Conservation (phyloP, 2,329 filamentous ascomycete genomes). For the Claviceps humidiphila region DNA sequence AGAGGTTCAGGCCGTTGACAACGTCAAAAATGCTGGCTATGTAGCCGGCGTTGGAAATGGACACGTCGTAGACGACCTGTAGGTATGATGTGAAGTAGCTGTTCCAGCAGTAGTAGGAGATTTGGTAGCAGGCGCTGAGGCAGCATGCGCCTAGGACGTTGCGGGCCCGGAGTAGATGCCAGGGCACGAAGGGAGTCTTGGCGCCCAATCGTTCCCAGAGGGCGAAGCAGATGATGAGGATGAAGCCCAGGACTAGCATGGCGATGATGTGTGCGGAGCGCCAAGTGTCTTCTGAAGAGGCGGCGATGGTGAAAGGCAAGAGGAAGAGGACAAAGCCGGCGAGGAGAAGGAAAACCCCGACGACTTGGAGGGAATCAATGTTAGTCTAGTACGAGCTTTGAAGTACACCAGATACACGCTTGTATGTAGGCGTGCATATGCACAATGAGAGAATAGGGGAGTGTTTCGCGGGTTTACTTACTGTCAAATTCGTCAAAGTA, state of each 20-base stretch:
- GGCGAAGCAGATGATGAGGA: slow-evolving; percentile 41
- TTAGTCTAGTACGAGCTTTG: no score
- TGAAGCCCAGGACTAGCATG: slow-evolving; percentile 47
- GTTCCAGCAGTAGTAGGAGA: slow-evolving; percentile 39
- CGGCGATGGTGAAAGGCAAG: slow-evolving; percentile 48
- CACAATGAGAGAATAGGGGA: neutral
- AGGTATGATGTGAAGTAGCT: slow-evolving; percentile 44
- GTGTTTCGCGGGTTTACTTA: slow-evolving; percentile 9
- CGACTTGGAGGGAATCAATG: slow-evolving; percentile 12
- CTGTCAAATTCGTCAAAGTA: slow-evolving; percentile 45
- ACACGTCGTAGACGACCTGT: slow-evolving; percentile 34
- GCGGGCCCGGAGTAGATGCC: slow-evolving; percentile 33
- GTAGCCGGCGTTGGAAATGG: slow-evolving; percentile 30
- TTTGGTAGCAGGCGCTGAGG: slow-evolving; percentile 29
- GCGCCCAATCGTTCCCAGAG: slow-evolving; percentile 46
- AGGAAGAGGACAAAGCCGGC: slow-evolving; percentile 46
- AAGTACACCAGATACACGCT: no score
- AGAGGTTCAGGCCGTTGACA: slow-evolving; percentile 34
- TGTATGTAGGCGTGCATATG: no score
- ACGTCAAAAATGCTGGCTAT: slow-evolving; percentile 36
- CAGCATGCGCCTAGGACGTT: slow-evolving; percentile 39
- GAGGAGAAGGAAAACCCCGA: slow-evolving; percentile 44
- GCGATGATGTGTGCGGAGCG: slow-evolving; percentile 38
- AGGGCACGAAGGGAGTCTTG: slow-evolving; percentile 42
- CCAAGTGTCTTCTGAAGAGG: slow-evolving; percentile 35